Percentiles rank a stretch among this genome's conserved stretches.
phyloP scores from a whole-genome alignment of 2,329 filamentous ascomycete species.

The Hypoxylon sp. region DNA sequence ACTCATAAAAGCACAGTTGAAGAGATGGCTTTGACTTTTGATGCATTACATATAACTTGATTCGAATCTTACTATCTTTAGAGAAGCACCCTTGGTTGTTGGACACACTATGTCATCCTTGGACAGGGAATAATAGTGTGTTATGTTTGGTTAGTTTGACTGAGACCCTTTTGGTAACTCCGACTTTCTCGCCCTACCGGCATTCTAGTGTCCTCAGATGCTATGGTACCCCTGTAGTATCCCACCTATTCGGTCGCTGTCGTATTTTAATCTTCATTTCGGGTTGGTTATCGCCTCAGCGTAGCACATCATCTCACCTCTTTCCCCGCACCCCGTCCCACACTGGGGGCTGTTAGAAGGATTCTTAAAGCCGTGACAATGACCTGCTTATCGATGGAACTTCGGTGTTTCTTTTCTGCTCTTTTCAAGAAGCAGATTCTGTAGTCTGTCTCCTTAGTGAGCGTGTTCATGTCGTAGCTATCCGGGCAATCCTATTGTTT shows the following conservation, averaged over 20 bases:
- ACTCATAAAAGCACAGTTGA: background rate
- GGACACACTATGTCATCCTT: background rate
- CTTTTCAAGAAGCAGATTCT: slow-evolving; percentile 13
- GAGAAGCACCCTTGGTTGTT: background rate
- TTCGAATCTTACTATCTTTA: background rate
- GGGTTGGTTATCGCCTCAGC: slow-evolving; percentile 14
- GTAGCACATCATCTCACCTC: slow-evolving; percentile 30
- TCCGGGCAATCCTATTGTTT: background rate
- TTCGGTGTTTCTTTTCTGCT: background rate
- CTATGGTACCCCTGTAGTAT: slow-evolving; percentile 7
- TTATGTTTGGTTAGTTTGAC: slow-evolving; percentile 1
- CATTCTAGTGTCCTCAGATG: background rate
- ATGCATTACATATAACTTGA: background rate
- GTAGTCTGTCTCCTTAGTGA: background rate
- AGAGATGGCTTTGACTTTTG: background rate
- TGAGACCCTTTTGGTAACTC: slow-evolving; percentile 8
- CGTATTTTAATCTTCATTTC: slow-evolving; percentile 5
- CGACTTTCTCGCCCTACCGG: slow-evolving; percentile 5
- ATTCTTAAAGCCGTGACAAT: slow-evolving; percentile 17
- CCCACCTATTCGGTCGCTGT: slow-evolving; percentile 19
- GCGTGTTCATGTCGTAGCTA: slow-evolving; percentile 7
- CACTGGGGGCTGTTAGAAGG: slow-evolving; percentile 31
- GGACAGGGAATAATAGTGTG: background rate
- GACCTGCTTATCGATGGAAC: slow-evolving; percentile 11
- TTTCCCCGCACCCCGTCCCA: slow-evolving; percentile 36